Conservation (phyloP, 1,139 yeast genomes). For the Yamadazyma diddensiae region DNA sequence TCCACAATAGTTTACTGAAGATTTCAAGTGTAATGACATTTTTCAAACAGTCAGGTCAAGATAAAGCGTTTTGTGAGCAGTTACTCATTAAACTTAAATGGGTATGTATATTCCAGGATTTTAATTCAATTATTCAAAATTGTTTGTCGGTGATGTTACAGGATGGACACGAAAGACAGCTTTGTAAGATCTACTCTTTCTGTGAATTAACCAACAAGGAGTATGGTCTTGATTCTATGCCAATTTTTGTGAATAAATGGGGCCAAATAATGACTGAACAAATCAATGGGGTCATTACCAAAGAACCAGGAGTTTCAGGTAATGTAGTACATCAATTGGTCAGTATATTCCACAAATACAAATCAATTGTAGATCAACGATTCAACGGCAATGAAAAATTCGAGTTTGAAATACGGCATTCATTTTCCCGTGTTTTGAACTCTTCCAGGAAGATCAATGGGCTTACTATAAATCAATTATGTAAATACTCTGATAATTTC, state of each 20-base stretch:
- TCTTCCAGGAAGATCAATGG: conserved; percentile 17
- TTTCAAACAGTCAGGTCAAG: conserved; percentile 24
- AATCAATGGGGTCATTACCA: conserved; percentile 8
- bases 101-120: conserved; percentile 28
- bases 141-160: conserved; percentile 21
- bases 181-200: conserved; percentile 18
- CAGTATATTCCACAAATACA: conserved; percentile 8
- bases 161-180: conserved; percentile 14
- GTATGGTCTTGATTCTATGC: conserved; percentile 19
- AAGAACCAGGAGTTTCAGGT: not conserved
- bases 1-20: conserved; percentile 14
- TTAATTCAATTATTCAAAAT: conserved; percentile 17
- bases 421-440: conserved; percentile 25
- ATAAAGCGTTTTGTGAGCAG: conserved; percentile 18
- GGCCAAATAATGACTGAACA: conserved; percentile 15
- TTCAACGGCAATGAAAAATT: conserved; percentile 20
- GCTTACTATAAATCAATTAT: conserved; percentile 23
- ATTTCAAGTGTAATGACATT: conserved; percentile 19
- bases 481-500: conserved; percentile 34
- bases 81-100: conserved; percentile 27
- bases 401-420: conserved; percentile 27
- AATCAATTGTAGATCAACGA: conserved; percentile 10
- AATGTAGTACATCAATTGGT: conserved; percentile 2
- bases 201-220: conserved; percentile 18
- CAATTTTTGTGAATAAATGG: conserved; percentile 22